Evolutionary conservation across 345 rosid genomes (phyloP).

Genomic region (Salix caprea): DNA sequence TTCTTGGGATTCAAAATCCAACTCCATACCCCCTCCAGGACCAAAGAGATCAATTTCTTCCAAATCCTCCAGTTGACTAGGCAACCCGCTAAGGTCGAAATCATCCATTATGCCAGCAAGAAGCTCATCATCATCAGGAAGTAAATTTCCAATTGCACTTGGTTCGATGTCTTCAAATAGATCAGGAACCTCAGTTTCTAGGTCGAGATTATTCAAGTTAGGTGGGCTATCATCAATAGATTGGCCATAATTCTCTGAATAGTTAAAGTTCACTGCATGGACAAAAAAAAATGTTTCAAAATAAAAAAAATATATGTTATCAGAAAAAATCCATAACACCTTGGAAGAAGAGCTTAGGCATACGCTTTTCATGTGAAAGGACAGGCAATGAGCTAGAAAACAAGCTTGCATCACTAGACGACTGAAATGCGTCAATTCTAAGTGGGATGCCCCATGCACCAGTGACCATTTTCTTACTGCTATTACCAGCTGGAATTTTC

Average conservation of each 20-base stretch:
- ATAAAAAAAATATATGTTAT: not conserved
- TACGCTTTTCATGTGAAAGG: conserved; percentile 71
- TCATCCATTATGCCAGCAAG: conserved; percentile 80
- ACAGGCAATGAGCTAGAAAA: conserved; percentile 86
- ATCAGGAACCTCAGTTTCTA: conserved; percentile 49
- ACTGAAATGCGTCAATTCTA: conserved; percentile 29
- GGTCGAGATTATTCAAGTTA: conserved; percentile 33
- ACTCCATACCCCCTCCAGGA: conserved; percentile 84
- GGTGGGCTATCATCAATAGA: conserved; percentile 55
- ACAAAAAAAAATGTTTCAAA: conserved; percentile 15
- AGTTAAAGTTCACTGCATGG: conserved; percentile 60
- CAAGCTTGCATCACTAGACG: conserved; percentile 62
- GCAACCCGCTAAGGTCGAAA: conserved; percentile 61
- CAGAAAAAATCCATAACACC: not conserved
- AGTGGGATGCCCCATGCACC: conserved; percentile 51
- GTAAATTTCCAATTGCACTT: conserved; percentile 46
- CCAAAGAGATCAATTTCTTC: conserved; percentile 84
- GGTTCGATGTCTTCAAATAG: conserved; percentile 48
- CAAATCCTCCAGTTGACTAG: conserved; percentile 60
- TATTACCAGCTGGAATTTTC: conserved; percentile 27
- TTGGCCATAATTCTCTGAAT: conserved; percentile 36
- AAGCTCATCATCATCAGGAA: conserved; percentile 85
- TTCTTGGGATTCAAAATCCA: conserved; percentile 66
- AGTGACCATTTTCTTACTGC: conserved; percentile 30
- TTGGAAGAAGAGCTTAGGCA: conserved; percentile 19